Evolutionary conservation across 169 alveolate genomes (phyloP).

Genomic region (Babesia ovata): DNA sequence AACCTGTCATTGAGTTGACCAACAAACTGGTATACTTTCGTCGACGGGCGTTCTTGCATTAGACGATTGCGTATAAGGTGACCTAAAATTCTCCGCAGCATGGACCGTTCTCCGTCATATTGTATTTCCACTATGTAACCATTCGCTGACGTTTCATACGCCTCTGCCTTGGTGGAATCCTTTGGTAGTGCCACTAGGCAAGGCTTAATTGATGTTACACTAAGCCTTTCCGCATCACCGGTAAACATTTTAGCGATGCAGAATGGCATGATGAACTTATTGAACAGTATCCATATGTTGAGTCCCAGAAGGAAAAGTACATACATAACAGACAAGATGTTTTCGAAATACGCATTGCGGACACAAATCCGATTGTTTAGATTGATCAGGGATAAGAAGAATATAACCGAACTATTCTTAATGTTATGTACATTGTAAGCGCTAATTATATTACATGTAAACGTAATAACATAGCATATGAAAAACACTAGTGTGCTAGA

Average conservation of each 20-base stretch:
- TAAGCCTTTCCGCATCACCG: slow-evolving; percentile 17
- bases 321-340: background rate
- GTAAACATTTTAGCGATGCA: slow-evolving; percentile 6
- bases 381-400: background rate
- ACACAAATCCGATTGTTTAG: background rate
- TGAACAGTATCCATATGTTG: background rate
- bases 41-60: background rate
- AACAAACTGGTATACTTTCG: slow-evolving; percentile 70
- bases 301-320: background rate
- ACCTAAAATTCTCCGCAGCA: slow-evolving; percentile 16
- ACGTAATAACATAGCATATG: background rate
- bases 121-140: background rate
- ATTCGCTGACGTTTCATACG: slow-evolving; percentile 5
- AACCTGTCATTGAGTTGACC: slow-evolving; percentile 83
- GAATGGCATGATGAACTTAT: slow-evolving; percentile 12
- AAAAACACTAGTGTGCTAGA: background rate
- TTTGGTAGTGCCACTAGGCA: slow-evolving; percentile 43
- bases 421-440: background rate
- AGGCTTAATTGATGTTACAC: slow-evolving; percentile 24
- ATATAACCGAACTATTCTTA: background rate
- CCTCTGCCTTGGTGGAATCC: slow-evolving; percentile 9
- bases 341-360: background rate
- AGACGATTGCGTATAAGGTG: background rate
- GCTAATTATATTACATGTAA: background rate
- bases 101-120: slow-evolving; percentile 9